Evolutionary conservation across 768 basidiomycete species (phyloP).

Genomic region (Termitomyces eurrhizus): DNA sequence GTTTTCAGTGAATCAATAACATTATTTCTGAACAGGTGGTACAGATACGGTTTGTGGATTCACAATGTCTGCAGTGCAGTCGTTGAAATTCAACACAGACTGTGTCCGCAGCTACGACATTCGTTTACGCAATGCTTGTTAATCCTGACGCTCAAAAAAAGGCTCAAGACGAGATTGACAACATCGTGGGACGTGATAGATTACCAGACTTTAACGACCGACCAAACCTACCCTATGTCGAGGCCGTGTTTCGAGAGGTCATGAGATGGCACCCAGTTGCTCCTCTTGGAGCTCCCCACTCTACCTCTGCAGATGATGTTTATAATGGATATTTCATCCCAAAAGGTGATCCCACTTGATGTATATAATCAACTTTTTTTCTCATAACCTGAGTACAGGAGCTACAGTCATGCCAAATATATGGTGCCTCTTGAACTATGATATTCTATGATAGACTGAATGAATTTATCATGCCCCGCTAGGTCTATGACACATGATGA

Average conservation of each 20-base stretch:
- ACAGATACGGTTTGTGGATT: neutral
- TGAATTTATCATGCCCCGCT: too few species aligned
- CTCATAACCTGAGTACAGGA: neutral
- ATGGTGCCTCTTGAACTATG: too few species aligned
- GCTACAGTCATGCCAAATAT: neutral
- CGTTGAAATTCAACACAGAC: neutral
- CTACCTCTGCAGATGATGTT: too few species aligned
- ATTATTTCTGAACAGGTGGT: neutral
- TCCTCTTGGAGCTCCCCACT: too few species aligned
- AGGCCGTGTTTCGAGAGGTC: too few species aligned
- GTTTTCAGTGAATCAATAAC: neutral
- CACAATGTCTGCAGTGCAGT: neutral
- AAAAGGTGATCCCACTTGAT: neutral
- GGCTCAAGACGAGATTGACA: too few species aligned
- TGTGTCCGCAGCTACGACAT: neutral
- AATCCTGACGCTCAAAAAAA: slow-evolving; percentile 8
- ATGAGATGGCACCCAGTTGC: too few species aligned
- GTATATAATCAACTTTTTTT: neutral
- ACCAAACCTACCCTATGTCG: too few species aligned
- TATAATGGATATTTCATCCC: too few species aligned
- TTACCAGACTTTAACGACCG: slow-evolving; percentile 28
- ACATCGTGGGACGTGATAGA: slow-evolving; percentile 29
- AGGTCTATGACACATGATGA: too few species aligned
- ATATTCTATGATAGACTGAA: too few species aligned
- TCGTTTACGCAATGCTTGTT: slow-evolving; percentile 19